These are phyloP conservation scores for Blepharisma stoltei DNA, from an alignment of 73 alveolate genomes.

Conservation along the genomic window DNA sequence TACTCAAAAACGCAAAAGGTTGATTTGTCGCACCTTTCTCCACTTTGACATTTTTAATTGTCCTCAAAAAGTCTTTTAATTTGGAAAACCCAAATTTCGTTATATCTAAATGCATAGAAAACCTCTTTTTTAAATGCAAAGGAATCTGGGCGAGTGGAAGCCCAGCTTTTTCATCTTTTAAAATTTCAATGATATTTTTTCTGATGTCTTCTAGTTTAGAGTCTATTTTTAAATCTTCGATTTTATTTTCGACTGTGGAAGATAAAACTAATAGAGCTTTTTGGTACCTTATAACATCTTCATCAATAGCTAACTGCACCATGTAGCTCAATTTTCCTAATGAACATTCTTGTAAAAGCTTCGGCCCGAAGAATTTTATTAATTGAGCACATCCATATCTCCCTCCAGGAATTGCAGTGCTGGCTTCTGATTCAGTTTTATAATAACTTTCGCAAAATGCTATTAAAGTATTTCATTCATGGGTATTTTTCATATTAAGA, in stretches of 20 bases:
- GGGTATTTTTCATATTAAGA: not conserved
- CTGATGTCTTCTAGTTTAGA: slow-evolving; percentile 39
- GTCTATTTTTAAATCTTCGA: slow-evolving; percentile 23
- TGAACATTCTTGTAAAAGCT: slow-evolving; percentile 41
- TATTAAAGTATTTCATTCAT: not conserved
- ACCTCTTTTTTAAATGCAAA: slow-evolving; percentile 36
- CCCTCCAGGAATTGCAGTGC: slow-evolving; percentile 66
- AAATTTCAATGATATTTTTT: slow-evolving; percentile 36
- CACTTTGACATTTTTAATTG: slow-evolving; percentile 41
- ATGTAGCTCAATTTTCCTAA: slow-evolving; percentile 56
- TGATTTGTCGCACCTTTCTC: slow-evolving; percentile 63
- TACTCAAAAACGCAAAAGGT: slow-evolving; percentile 53
- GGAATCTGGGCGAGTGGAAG: slow-evolving; percentile 62
- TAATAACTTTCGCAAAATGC: no score
- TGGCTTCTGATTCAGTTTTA: no score
- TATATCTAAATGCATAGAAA: slow-evolving; percentile 35
- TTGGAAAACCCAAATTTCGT: slow-evolving; percentile 56
- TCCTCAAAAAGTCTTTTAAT: slow-evolving; percentile 47
- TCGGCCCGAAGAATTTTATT: slow-evolving; percentile 61
- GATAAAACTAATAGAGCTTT: slow-evolving; percentile 63
- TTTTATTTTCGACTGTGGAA: slow-evolving; percentile 36
- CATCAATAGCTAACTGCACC: slow-evolving; percentile 62
- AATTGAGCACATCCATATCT: slow-evolving; percentile 77
- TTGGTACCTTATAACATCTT: slow-evolving; percentile 58
- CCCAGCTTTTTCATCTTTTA: slow-evolving; percentile 50